Evolutionary conservation across 352 stramenopile genomes (phyloP), one percentile per base, ranked within the genome.

Genomic region (Aphanomyces stellatus): DNA sequence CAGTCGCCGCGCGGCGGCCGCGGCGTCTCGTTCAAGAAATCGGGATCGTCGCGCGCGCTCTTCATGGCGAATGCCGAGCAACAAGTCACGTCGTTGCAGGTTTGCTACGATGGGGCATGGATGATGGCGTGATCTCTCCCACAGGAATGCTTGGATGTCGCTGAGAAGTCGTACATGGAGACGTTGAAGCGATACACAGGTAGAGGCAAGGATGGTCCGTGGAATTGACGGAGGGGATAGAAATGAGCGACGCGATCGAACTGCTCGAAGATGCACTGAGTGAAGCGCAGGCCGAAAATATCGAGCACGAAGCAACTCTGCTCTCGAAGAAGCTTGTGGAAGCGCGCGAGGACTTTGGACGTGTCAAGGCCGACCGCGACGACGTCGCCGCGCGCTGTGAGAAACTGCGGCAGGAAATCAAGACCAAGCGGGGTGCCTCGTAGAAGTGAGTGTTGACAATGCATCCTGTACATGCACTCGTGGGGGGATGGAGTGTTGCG

Each of bases 151-250:
- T 76, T 89, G 25, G 79, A 91, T 69, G 76, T 78, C 0, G 72
- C 81, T 15, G 82, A 91, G 71, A 88, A 90, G 65, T 62, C 87
- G 24, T 88, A 91, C 69, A 65, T 82, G 46, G 77, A 89, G 53
- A 82, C 87, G 51, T 57, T 91, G 49, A 75, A 78, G n/a, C 79
- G 88, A 61, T 72, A 85, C 62, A 64, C 55, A 4, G 53, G 53
- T 62, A 7, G n/a, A 19, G n/a, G 37, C n/a, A 72, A 88, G 61
- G 77, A 87, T 62, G n/a, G n/a, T n/a, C n/a, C n/a, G n/a, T n/a
- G n/a, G n/a, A n/a, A n/a, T n/a, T n/a, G n/a, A n/a, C 80, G 88
- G 53, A 77, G 76, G 15, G 76, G 88, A 49, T 88, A 87, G 51
- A 74, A 79, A 56, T 76, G 76, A 43, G 79, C 88, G 63, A 70